Base-by-base conservation (phyloP, 1,284 basidiomycete genomes). In the Papiliotrema flavescens region DNA sequence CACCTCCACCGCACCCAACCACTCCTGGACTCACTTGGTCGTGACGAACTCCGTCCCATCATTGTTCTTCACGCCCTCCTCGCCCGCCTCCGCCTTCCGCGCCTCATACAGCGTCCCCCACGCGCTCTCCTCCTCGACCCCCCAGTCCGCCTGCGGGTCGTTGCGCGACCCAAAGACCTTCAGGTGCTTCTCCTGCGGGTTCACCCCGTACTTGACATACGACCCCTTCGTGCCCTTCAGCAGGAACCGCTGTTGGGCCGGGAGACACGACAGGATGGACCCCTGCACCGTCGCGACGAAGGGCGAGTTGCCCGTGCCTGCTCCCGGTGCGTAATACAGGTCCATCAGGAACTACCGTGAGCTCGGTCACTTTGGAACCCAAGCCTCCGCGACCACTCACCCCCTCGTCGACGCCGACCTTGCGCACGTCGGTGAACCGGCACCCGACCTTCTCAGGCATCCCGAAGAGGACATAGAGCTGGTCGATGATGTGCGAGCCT, bases 401-500 rank as follows among this genome's bases (percentile, higher is more conserved):
- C 15, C 68, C 64, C 54, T 76, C 74, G 46, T 75, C 74, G 34
- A 76, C 49, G 1, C 72, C 72, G 22, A 70, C 62, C 40, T 71
- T 69, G 26, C 72, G 56, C 46, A 65, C 55, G 56, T 67, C 66
- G 58, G 60, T 66, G 49, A 56, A 61, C 42, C 66, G 55, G 51
- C 64, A 66, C 15, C 82, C 74, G 28, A 92, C 76, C 54, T 77
- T 83, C 34, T 81, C 70, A 0, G 90, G 90, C 49, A 83, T 79
- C 37, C 90, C 90, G 67, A 92, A 92, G 44, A 93, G 80, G 13
- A 80, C 78, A 26, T 92, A 78, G 6, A 83, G 80, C 73, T 92
- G 89, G 76, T 93, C 90, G 64, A 92, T 84, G 54, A 80, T 60
- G 58, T 80, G 79, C 36, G 74, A 73, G 11, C 80, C 79, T 14